Conservation (phyloP, 2,329 filamentous ascomycete genomes). For the Myriangium duriaei region DNA sequence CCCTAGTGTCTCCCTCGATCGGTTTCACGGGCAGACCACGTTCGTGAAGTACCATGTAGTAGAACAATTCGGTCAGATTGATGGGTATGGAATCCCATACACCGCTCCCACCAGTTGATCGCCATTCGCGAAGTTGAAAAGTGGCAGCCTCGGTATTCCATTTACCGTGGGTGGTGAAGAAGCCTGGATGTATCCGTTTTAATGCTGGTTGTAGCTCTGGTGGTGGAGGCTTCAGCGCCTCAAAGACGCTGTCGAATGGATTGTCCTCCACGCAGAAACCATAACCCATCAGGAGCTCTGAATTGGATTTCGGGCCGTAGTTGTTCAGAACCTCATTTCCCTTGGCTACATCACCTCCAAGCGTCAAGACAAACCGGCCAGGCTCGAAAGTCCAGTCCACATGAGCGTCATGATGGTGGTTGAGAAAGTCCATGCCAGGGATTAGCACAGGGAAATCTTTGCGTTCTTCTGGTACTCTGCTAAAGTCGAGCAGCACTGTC, state of each 20-base stretch:
- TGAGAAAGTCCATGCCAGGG: constrained; percentile 37
- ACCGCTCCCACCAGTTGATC: constrained; percentile 1
- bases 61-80: constrained; percentile 23
- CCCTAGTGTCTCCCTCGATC: constrained; percentile 15
- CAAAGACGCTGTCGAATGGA: constrained; percentile 33
- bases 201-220: constrained; percentile 23
- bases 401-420: constrained; percentile 34
- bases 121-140: constrained; percentile 22
- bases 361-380: constrained; percentile 27
- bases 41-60: constrained; percentile 23
- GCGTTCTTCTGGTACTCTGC: constrained; percentile 20
- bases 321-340: constrained; percentile 40
- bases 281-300: constrained; percentile 41
- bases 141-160: constrained; percentile 26
- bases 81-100: constrained; percentile 17
- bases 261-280: constrained; percentile 39
- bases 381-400: constrained; percentile 36
- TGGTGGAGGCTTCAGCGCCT: constrained; percentile 30
- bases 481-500: constrained; percentile 24
- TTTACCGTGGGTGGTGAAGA: constrained; percentile 19
- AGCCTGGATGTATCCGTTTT: constrained; percentile 20
- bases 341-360: constrained; percentile 21
- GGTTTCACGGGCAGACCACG: constrained; percentile 20
- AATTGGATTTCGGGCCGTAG: constrained; percentile 41
- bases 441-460: constrained; percentile 34